Evolutionary conservation across 345 rosid species (phyloP).

Genomic region (Erodium maritimum): DNA sequence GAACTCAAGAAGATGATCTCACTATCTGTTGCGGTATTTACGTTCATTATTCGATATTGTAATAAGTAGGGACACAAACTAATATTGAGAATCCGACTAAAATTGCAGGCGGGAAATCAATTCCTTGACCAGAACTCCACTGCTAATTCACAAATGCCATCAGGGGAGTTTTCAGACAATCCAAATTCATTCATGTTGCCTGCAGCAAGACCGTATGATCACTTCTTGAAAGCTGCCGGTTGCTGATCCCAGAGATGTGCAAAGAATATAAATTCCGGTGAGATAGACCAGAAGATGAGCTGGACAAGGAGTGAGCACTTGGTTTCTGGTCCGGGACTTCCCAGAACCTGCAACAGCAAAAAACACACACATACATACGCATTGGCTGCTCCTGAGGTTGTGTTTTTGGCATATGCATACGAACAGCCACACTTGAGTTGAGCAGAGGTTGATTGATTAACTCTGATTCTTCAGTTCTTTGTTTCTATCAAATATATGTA

Average conservation of each 20-base stretch:
- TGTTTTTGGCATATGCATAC: no score
- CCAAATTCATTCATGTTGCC: slow-evolving; percentile 39
- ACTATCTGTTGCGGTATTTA: slow-evolving; percentile 11
- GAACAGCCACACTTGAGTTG: no score
- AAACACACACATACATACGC: neutral
- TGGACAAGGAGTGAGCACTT: no score
- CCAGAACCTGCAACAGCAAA: neutral
- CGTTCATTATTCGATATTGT: neutral
- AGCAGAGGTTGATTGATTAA: no score
- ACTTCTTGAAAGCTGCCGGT: slow-evolving; percentile 76
- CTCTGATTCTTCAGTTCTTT: no score
- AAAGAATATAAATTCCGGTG: no score
- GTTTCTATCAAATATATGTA: no score
- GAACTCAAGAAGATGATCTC: slow-evolving; percentile 19
- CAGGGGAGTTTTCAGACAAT: slow-evolving; percentile 31
- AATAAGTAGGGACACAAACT: neutral
- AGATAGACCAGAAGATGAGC: no score
- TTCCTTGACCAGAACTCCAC: slow-evolving; percentile 23
- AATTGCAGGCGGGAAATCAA: slow-evolving; percentile 48
- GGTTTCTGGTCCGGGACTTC: neutral
- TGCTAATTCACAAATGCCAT: slow-evolving; percentile 13
- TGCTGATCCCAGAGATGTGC: slow-evolving; percentile 22
- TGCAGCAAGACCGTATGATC: slow-evolving; percentile 52
- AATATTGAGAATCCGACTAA: neutral
- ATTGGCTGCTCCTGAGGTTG: neutral